Evolutionary conservation across 2,329 filamentous ascomycete species (phyloP), one percentile per base, ranked within the genome.

Genomic region (Exophiala sp.): DNA sequence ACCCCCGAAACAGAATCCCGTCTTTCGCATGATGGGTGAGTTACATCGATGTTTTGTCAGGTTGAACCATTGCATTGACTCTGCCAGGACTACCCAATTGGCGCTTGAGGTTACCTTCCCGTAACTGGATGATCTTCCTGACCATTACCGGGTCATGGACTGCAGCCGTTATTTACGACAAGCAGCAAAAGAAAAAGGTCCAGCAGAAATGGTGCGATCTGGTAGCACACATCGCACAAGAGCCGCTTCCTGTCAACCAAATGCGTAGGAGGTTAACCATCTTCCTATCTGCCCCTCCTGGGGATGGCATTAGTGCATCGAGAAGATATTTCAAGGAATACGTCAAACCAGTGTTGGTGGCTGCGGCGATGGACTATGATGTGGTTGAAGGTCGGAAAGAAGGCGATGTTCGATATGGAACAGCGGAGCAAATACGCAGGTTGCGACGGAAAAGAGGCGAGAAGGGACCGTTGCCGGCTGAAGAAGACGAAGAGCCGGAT

Each of bases 101-200:
- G 57, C 87, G 88, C 55, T 81, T 85, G 64, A 90, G 85, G 71
- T 83, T 99, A 14, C 94, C 94, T 6, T 97, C 92, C 14, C 88
- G 94, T 58, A 97, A 97, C 71, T 99, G 94, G 94, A 84, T 94
- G 74, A 96, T 99, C 66, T 99, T 99, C 75, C 84, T 91, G 72
- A 79, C 87, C 43, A 71, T 97, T 51, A 86, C 87, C 9, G 86
- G 86, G 49, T 83, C 88, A 43, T 87, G 96, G 68, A 84, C 89
- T 5, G 84, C 83, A 12, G 88, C 90, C 48, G 80, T 97, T 52
- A 81, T 94, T 68, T 96, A 99, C 77, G 94, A 99, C 73, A 89
- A 89, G 67, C 86, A 89, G 56, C 87, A 97, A 74, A 96, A 92
- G 78, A 88, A 86, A 65, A 85, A 85, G 58, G 85, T 86, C 49